Evolutionary conservation across 257 asterid species (phyloP).

Genomic region (Echites panduratus): DNA sequence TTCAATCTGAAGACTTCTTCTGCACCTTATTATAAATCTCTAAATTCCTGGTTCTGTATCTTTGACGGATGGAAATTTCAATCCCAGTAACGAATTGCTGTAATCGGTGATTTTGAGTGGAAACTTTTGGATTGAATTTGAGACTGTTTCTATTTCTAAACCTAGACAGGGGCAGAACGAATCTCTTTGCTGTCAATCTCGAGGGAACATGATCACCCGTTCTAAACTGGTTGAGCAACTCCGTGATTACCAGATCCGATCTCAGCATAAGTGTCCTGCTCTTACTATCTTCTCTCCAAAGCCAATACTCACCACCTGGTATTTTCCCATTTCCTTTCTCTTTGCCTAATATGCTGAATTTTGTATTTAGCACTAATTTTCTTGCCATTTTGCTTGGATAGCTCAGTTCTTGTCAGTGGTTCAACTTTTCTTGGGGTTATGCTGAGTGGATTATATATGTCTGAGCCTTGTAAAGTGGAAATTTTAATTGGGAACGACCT

Average conservation of each 20-base stretch:
- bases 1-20: neutral
- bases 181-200: neutral
- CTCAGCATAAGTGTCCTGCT: constrained; percentile 73
- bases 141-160: neutral
- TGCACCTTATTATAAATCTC: neutral
- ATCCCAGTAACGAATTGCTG: neutral
- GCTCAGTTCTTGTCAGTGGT: neutral
- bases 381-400: neutral
- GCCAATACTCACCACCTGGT: constrained; percentile 65
- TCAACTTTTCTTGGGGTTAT: neutral
- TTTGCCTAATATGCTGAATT: neutral
- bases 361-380: neutral
- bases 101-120: neutral
- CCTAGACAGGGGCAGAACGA: neutral
- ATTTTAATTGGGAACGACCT: neutral
- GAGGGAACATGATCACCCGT: constrained; percentile 67
- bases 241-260: constrained; percentile 89
- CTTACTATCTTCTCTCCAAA: constrained; percentile 72
- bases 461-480: neutral
- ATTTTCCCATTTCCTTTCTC: neutral
- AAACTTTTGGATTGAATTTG: neutral
- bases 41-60: neutral
- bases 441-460: neutral
- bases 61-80: neutral
- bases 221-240: constrained; percentile 85